A percentile compares a stretch with the other conserved stretches of the same genome.
Conservation (phyloP, 495 filamentous ascomycete genomes). For the Podospora sp. region DNA sequence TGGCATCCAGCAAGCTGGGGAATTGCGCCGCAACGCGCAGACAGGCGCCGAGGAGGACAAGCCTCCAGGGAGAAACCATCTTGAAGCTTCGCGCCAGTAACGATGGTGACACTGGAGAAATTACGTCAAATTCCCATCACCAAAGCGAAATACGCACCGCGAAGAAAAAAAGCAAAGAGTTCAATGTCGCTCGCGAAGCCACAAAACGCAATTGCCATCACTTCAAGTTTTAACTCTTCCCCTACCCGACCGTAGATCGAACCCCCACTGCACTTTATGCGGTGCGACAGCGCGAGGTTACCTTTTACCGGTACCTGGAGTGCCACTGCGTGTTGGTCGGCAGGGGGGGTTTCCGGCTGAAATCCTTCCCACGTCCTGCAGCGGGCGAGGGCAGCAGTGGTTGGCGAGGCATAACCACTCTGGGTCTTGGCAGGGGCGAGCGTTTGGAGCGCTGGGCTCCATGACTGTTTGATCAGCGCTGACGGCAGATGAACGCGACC, state of each 20-base stretch:
- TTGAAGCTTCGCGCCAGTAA: background rate
- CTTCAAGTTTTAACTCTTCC: too few relatives aligned
- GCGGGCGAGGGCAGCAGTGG: background rate
- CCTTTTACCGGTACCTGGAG: too few relatives aligned
- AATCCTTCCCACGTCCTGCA: background rate
- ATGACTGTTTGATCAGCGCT: background rate
- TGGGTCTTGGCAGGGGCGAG: background rate
- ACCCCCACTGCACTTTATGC: background rate
- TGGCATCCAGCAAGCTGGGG: conserved; percentile 7
- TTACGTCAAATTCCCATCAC: too few relatives aligned
- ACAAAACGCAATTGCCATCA: too few relatives aligned
- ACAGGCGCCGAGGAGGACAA: background rate
- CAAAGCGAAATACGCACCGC: too few relatives aligned
- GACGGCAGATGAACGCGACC: background rate
- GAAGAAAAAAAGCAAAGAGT: too few relatives aligned
- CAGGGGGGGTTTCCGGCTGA: background rate
- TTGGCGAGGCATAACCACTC: background rate
- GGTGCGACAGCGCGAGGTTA: background rate
- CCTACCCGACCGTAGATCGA: too few relatives aligned
- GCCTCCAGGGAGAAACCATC: background rate
- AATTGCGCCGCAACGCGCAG: background rate
- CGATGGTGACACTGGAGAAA: too few relatives aligned
- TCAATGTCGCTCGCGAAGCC: too few relatives aligned
- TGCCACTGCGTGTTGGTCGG: background rate
- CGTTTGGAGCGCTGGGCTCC: background rate